These are phyloP conservation scores for Volvariella surrecta DNA, from an alignment of 1,284 basidiomycete species.

Conservation along the genomic window DNA sequence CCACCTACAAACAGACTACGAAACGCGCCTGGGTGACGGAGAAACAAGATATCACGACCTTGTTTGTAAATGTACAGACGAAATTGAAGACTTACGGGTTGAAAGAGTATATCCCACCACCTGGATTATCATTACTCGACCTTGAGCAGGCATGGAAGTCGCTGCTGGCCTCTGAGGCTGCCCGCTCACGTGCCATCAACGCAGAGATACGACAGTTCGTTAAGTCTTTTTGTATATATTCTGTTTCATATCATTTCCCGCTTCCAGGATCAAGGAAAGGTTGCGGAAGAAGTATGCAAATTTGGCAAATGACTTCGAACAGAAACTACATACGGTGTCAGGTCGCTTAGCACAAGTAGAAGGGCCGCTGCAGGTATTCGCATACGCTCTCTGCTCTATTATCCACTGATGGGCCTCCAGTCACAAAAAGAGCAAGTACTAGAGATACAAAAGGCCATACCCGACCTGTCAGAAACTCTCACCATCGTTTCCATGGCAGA, in stretches of 20 bases:
- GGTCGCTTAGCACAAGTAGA: slow-evolving; percentile 70
- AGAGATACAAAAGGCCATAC: slow-evolving; percentile 57
- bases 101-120: slow-evolving; percentile 74
- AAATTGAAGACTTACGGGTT: slow-evolving; percentile 90
- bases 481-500: slow-evolving; percentile 54
- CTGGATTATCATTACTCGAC: slow-evolving; percentile 63
- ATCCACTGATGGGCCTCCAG: slow-evolving; percentile 10
- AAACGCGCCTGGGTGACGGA: slow-evolving; percentile 89
- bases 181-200: slow-evolving; percentile 79
- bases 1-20: slow-evolving; percentile 77
- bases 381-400: background rate
- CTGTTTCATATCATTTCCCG: background rate
- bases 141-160: slow-evolving; percentile 75
- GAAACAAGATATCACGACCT: slow-evolving; percentile 80
- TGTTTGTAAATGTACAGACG: slow-evolving; percentile 92
- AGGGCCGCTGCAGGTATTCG: slow-evolving; percentile 71
- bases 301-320: slow-evolving; percentile 80
- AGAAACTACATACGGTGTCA: slow-evolving; percentile 63
- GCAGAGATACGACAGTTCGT: slow-evolving; percentile 84
- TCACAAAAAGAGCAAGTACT: slow-evolving; percentile 30
- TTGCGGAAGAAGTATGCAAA: slow-evolving; percentile 80
- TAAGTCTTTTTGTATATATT: background rate
- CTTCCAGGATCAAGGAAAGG: slow-evolving; percentile 76
- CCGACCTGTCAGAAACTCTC: slow-evolving; percentile 49
- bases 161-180: slow-evolving; percentile 70